phyloP scores from a whole-genome alignment of 805 yeast species.

The Brettanomyces sp. region DNA sequence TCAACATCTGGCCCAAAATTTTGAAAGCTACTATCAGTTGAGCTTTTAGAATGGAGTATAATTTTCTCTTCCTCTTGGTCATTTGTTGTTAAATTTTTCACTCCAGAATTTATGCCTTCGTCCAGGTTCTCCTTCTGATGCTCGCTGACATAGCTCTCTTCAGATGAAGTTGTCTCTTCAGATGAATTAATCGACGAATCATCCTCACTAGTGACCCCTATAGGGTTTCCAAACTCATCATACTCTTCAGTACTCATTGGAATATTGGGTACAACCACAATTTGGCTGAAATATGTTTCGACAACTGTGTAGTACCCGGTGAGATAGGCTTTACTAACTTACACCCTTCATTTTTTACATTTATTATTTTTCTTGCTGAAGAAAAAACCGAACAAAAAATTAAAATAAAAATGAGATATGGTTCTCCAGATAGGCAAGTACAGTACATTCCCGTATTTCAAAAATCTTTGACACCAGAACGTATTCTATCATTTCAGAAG shows the following conservation, averaged over 20 bases:
- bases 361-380: no score
- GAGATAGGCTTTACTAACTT: no score
- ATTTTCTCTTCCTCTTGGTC: constrained; percentile 36
- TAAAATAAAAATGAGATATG: no score
- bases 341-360: no score
- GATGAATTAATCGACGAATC: not conserved
- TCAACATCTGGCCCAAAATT: constrained; percentile 59
- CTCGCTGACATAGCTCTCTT: constrained; percentile 1
- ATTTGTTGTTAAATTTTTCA: constrained; percentile 17
- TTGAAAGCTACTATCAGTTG: constrained; percentile 5
- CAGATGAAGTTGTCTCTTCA: constrained; percentile 9
- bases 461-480: no score
- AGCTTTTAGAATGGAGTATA: constrained; percentile 17
- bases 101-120: constrained; percentile 5
- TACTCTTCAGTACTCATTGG: constrained; percentile 40
- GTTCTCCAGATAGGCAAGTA: no score
- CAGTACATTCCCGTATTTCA: no score
- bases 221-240: constrained; percentile 75
- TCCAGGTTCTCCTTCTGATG: constrained; percentile 3
- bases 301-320: no score
- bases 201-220: constrained; percentile 37
- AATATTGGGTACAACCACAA: no score
- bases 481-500: no score
- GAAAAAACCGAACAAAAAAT: no score
- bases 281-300: no score